phyloP scores from a whole-genome alignment of 2,329 filamentous ascomycete species.

The Ophiostoma angusticollis region DNA sequence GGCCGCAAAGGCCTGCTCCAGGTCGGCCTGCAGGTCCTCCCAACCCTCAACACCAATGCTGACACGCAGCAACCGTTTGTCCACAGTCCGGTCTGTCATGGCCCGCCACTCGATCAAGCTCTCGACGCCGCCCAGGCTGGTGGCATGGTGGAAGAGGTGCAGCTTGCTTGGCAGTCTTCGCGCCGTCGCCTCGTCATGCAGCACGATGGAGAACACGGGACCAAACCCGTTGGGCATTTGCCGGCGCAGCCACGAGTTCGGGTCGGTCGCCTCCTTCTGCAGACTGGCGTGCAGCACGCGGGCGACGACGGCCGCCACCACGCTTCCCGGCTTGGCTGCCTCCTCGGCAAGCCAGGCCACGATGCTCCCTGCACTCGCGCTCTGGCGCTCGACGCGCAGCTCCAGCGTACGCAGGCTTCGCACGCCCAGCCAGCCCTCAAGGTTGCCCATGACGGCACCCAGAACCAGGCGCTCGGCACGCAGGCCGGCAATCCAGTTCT shows the following conservation, averaged over 20 bases:
- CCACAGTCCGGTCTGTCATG: conserved; percentile 68
- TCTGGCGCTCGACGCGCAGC: conserved; percentile 67
- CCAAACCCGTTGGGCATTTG: conserved; percentile 92
- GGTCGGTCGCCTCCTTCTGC: conserved; percentile 49
- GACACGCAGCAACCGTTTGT: conserved; percentile 60
- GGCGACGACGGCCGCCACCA: conserved; percentile 41
- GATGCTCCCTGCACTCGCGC: conserved; percentile 52
- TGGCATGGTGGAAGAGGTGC: conserved; percentile 82
- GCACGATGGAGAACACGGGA: conserved; percentile 68
- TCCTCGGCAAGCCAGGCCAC: conserved; percentile 57
- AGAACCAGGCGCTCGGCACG: conserved; percentile 59
- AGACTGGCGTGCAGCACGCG: conserved; percentile 61
- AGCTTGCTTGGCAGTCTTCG: conserved; percentile 63
- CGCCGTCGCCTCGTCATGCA: conserved; percentile 49
- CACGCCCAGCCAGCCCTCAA: conserved; percentile 88
- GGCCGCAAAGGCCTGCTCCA: conserved; percentile 52
- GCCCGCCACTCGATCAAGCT: conserved; percentile 92
- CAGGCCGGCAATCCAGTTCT: conserved; percentile 49
- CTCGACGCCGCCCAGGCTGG: conserved; percentile 86
- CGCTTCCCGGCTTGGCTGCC: conserved; percentile 24
- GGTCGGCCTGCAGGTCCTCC: conserved; percentile 70
- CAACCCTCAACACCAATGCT: conserved; percentile 80
- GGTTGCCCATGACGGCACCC: conserved; percentile 72
- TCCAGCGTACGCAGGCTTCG: conserved; percentile 77
- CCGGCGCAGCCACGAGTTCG: conserved; percentile 57